A percentile compares a stretch with the other conserved stretches of the same genome.
These are phyloP conservation scores for Echium plantagineum DNA, from an alignment of 257 asterid genomes.

Conservation along the genomic window DNA sequence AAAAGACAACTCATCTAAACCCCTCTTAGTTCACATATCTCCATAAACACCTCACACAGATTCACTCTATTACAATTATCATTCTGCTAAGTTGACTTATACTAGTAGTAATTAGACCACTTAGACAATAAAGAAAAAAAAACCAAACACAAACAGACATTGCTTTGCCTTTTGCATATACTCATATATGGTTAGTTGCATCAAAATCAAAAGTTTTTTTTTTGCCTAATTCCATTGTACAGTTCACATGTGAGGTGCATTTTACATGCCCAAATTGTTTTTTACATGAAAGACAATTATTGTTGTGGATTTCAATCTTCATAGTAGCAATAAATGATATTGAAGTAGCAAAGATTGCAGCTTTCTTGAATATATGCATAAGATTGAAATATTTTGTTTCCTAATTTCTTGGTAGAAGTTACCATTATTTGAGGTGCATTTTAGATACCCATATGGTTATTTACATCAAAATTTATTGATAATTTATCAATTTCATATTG, in stretches of 20 bases:
- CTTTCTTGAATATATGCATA: slow-evolving; percentile 2
- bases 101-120: too few species aligned
- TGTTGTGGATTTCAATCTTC: slow-evolving; percentile 4
- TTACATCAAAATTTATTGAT: neutral
- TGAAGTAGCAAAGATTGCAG: slow-evolving; percentile 13
- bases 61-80: neutral
- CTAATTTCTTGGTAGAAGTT: too few species aligned
- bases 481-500: slow-evolving; percentile 6
- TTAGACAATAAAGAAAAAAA: too few species aligned
- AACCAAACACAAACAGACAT: neutral
- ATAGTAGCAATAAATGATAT: slow-evolving; percentile 6
- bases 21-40: slow-evolving; percentile 3
- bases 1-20: slow-evolving; percentile 1
- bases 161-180: too few species aligned
- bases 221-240: too few species aligned
- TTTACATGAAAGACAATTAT: neutral
- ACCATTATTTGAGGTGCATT: neutral
- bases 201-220: too few species aligned
- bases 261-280: neutral
- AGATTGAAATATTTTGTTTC: too few species aligned
- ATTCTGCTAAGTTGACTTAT: too few species aligned
- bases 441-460: neutral
- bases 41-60: neutral
- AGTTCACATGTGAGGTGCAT: too few species aligned
- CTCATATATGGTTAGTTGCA: neutral